Evolutionary conservation across 805 yeast species (phyloP).

Genomic region (Pichia cabralensis): DNA sequence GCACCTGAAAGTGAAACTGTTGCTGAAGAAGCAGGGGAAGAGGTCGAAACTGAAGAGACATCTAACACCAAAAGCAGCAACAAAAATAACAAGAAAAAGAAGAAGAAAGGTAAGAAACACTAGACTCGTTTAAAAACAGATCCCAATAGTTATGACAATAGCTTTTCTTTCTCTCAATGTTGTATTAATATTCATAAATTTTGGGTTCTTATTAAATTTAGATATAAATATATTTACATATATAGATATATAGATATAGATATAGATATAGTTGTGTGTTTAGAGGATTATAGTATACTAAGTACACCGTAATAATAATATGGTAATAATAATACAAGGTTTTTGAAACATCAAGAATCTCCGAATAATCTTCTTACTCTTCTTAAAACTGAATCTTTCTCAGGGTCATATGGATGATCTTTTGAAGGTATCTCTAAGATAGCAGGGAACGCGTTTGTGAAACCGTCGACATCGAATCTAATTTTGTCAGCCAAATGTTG

Average conservation of each 20-base stretch:
- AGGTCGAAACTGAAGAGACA: constrained; percentile 8
- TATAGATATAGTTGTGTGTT: too few species aligned
- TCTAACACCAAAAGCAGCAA: background rate
- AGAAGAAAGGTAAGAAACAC: constrained; percentile 23
- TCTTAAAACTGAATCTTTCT: constrained; percentile 89
- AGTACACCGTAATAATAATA: too few species aligned
- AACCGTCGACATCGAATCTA: constrained; percentile 71
- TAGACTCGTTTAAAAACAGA: too few species aligned
- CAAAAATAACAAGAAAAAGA: constrained; percentile 15
- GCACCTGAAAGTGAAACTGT: constrained; percentile 1
- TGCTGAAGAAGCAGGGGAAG: constrained; percentile 1
- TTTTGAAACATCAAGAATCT: constrained; percentile 32
- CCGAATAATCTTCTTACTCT: constrained; percentile 94
- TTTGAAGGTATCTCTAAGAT: constrained; percentile 94
- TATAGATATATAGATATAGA: too few species aligned
- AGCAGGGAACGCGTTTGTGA: constrained; percentile 90
- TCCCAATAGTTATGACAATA: too few species aligned
- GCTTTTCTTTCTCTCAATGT: too few species aligned
- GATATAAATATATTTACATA: too few species aligned
- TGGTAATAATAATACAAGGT: too few species aligned
- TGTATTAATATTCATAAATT: too few species aligned
- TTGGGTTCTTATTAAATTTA: too few species aligned
- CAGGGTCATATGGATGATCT: constrained; percentile 98
- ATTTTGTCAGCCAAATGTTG: constrained; percentile 92
- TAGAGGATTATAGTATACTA: too few species aligned